Conservation (phyloP, 2,329 filamentous ascomycete genomes). For the Xylaria arbuscula region DNA sequence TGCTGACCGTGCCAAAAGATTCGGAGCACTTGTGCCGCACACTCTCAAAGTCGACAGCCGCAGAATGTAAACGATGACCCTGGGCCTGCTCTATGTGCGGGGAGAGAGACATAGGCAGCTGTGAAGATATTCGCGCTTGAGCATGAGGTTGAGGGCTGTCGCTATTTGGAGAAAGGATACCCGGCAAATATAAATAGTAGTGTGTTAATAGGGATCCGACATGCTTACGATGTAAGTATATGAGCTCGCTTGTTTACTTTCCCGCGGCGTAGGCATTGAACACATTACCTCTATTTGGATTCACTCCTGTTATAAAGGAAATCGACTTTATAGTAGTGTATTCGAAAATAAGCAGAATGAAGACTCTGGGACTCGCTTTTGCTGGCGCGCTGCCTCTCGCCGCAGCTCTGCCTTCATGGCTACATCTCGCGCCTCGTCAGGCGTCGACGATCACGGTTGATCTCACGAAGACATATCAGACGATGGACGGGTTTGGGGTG, state of each 20-base stretch:
- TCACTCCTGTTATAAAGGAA: not conserved
- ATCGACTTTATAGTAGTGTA: not conserved
- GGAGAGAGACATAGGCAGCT: slow-evolving; percentile 22
- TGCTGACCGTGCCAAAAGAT: slow-evolving; percentile 38
- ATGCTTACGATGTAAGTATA: slow-evolving; percentile 18
- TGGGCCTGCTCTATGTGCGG: slow-evolving; percentile 34
- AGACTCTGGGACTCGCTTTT: slow-evolving; percentile 35
- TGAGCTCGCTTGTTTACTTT: slow-evolving; percentile 21
- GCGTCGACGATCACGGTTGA: slow-evolving; percentile 54
- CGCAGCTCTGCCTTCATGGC: slow-evolving; percentile 43
- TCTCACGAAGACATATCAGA: slow-evolving; percentile 56
- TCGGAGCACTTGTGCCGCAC: slow-evolving; percentile 43
- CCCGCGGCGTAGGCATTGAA: not conserved
- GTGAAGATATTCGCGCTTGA: slow-evolving; percentile 19
- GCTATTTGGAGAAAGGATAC: slow-evolving; percentile 29
- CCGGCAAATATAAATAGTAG: slow-evolving; percentile 37
- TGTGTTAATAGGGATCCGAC: slow-evolving; percentile 19
- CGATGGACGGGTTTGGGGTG: slow-evolving; percentile 58
- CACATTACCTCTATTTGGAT: not conserved
- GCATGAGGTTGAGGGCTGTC: slow-evolving; percentile 14
- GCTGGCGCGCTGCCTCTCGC: slow-evolving; percentile 39
- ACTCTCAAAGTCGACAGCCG: slow-evolving; percentile 39
- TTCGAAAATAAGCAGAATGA: slow-evolving; percentile 37
- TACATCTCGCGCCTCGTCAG: slow-evolving; percentile 39
- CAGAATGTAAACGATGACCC: slow-evolving; percentile 29